A percentile compares a stretch with the other conserved stretches of the same genome.
phyloP scores from a whole-genome alignment of 768 basidiomycete genomes.

The Chalciporus piperatus region DNA sequence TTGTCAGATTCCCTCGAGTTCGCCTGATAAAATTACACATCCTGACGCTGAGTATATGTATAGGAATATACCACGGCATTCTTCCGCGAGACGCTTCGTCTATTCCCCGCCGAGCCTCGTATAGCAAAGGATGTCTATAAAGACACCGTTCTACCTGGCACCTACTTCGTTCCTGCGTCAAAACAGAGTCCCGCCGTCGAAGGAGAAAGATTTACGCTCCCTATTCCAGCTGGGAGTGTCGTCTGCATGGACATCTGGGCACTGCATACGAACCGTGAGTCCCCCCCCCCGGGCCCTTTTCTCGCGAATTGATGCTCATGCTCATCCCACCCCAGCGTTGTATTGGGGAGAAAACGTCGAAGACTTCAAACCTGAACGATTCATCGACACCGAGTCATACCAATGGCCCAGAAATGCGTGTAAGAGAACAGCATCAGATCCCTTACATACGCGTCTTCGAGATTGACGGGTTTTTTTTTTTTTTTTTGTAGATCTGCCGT shows the following conservation, averaged over 20 bases:
- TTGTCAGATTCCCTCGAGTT: slow-evolving; percentile 28
- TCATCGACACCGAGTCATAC: slow-evolving; percentile 48
- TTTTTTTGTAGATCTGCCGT: slow-evolving; percentile 41
- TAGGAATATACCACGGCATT: slow-evolving; percentile 44
- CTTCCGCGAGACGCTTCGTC: slow-evolving; percentile 46
- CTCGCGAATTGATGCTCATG: not conserved
- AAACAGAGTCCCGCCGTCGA: slow-evolving; percentile 10
- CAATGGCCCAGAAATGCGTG: slow-evolving; percentile 53
- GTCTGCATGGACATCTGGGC: slow-evolving; percentile 42
- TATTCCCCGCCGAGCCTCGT: slow-evolving; percentile 38
- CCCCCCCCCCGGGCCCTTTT: not conserved
- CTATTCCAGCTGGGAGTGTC: slow-evolving; percentile 38
- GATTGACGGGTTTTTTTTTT: no score
- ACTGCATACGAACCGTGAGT: slow-evolving; percentile 46
- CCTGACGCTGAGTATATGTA: slow-evolving; percentile 2
- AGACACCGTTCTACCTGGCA: slow-evolving; percentile 36
- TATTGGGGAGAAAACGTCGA: slow-evolving; percentile 47
- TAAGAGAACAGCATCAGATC: slow-evolving; percentile 16
- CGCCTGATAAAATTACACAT: not conserved
- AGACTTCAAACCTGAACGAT: slow-evolving; percentile 50
- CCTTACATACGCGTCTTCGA: no score
- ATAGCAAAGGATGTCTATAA: slow-evolving; percentile 32
- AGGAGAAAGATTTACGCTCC: slow-evolving; percentile 33
- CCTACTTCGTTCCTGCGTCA: slow-evolving; percentile 31
- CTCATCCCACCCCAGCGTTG: slow-evolving; percentile 31